Conservation (phyloP, 2,329 filamentous ascomycete species). For the Venturia aucupariae region DNA sequence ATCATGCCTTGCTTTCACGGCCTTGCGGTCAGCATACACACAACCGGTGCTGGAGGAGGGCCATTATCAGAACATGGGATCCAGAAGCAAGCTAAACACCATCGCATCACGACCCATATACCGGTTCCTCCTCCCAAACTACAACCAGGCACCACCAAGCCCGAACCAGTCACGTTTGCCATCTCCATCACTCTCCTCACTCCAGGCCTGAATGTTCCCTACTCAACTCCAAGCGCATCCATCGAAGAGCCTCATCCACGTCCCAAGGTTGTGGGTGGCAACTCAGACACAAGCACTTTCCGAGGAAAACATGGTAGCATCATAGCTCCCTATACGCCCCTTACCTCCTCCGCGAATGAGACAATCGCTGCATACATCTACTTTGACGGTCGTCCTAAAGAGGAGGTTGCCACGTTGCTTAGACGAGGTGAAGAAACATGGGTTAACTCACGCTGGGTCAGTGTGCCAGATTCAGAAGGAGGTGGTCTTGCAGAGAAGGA, state of each 20-base stretch:
- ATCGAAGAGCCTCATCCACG: slow-evolving; percentile 68
- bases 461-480: slow-evolving; percentile 81
- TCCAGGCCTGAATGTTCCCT: slow-evolving; percentile 78
- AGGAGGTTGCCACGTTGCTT: slow-evolving; percentile 91
- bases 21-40: slow-evolving; percentile 95
- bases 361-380: slow-evolving; percentile 99
- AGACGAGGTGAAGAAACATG: slow-evolving; percentile 93
- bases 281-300: slow-evolving; percentile 25
- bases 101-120: slow-evolving; percentile 94
- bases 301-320: slow-evolving; percentile 45
- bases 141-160: slow-evolving; percentile 51
- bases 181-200: slow-evolving; percentile 96
- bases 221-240: slow-evolving; percentile 78
- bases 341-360: slow-evolving; percentile 89
- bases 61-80: slow-evolving; percentile 89
- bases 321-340: slow-evolving; percentile 77
- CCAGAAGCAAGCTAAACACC: slow-evolving; percentile 83
- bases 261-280: slow-evolving; percentile 68
- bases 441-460: slow-evolving; percentile 98
- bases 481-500: slow-evolving; percentile 92
- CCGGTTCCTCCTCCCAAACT: slow-evolving; percentile 84
- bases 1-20: slow-evolving; percentile 95
- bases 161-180: slow-evolving; percentile 91
- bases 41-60: slow-evolving; percentile 58
- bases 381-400: slow-evolving; percentile 89